phyloP scores from a whole-genome alignment of 768 basidiomycete species.

The Hortiboletus campestris region DNA sequence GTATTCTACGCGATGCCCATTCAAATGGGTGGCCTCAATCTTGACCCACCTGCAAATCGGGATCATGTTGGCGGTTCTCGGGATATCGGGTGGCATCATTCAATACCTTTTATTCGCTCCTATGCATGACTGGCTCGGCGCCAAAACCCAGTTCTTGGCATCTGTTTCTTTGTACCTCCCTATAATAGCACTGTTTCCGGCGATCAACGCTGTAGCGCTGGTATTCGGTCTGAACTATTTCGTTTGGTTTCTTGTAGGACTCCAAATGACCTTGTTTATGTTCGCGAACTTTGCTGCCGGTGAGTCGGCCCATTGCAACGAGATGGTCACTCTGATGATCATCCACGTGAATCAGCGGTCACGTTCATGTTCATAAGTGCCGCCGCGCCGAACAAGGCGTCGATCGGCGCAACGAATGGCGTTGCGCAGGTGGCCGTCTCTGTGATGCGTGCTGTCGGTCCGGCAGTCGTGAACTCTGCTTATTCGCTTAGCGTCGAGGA shows the following conservation, averaged over 20 bases:
- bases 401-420: constrained; percentile 71
- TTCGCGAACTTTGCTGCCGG: constrained; percentile 53
- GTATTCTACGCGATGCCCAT: constrained; percentile 33
- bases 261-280: constrained; percentile 48
- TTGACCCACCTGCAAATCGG: constrained; percentile 33
- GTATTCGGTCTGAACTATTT: constrained; percentile 36
- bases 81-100: constrained; percentile 39
- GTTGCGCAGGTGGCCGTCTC: constrained; percentile 34
- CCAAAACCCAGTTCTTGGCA: constrained; percentile 53
- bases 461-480: constrained; percentile 25
- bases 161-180: constrained; percentile 50
- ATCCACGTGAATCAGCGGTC: constrained; percentile 47
- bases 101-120: constrained; percentile 62
- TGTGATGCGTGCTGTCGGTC: constrained; percentile 29
- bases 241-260: constrained; percentile 50
- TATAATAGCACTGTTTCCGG: constrained; percentile 42
- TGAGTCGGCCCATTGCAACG: constrained; percentile 28
- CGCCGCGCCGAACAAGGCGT: constrained; percentile 61
- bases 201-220: constrained; percentile 39
- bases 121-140: constrained; percentile 55
- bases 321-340: neutral
- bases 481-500: constrained; percentile 28
- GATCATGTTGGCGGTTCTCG: constrained; percentile 21
- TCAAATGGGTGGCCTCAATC: constrained; percentile 28
- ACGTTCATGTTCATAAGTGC: constrained; percentile 68